Conservation (phyloP, 1,284 basidiomycete species). For the Neonothopanus nambi region DNA sequence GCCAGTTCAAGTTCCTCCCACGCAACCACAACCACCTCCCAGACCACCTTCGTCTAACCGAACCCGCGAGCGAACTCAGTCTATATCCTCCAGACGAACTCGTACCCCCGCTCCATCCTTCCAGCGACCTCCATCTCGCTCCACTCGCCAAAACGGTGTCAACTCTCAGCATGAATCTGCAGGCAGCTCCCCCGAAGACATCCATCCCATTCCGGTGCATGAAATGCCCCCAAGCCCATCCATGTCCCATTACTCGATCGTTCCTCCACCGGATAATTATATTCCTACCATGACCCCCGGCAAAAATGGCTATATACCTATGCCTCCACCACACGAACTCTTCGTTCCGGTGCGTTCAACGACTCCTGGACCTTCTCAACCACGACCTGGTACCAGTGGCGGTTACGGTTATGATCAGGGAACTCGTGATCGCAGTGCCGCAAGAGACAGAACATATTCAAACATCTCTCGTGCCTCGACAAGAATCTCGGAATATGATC, state of each 20-base stretch:
- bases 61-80: constrained; percentile 5
- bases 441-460: not conserved
- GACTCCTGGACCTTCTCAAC: constrained; percentile 4
- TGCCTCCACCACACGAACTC: constrained; percentile 14
- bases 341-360: constrained; percentile 3
- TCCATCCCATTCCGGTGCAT: constrained; percentile 9
- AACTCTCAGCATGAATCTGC: not conserved
- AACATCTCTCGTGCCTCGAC: constrained; percentile 9
- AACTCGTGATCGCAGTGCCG: not conserved
- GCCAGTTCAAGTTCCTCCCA: not conserved
- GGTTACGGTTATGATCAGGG: not conserved
- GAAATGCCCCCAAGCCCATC: constrained; percentile 1
- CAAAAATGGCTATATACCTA: constrained; percentile 5
- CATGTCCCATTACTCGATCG: constrained; percentile 4
- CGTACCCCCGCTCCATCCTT: not conserved
- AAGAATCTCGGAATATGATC: constrained; percentile 14
- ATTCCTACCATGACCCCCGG: constrained; percentile 3
- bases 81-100: constrained; percentile 5
- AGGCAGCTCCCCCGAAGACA: constrained; percentile 11
- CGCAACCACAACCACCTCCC: constrained; percentile 5
- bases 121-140: constrained; percentile 1
- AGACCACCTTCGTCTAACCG: constrained; percentile 1
- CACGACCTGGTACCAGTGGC: not conserved
- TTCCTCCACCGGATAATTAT: constrained; percentile 10
- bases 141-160: not conserved